phyloP scores from a whole-genome alignment of 192 early-diverging fungal species.

The Lunasporangiospora selenospora region DNA sequence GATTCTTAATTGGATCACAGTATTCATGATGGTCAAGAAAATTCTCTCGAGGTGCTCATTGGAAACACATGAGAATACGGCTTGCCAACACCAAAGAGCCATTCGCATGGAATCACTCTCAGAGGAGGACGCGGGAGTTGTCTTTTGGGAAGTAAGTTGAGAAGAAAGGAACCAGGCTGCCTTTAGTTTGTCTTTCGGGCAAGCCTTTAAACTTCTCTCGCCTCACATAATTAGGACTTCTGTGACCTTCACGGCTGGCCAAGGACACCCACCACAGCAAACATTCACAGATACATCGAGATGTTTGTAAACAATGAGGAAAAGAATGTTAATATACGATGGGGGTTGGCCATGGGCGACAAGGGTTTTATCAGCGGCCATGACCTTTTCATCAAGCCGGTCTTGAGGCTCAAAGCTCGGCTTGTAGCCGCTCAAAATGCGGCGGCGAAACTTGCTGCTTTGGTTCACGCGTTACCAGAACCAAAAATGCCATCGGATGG shows the following conservation, averaged over 20 bases:
- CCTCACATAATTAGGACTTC: no score
- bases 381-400: not conserved
- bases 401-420: not conserved
- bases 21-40: conserved; percentile 4
- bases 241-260: conserved; percentile 1
- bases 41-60: no score
- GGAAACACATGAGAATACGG: conserved; percentile 1
- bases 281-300: not conserved
- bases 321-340: not conserved
- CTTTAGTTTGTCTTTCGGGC: no score
- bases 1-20: not conserved
- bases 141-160: conserved; percentile 8
- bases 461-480: conserved; percentile 2
- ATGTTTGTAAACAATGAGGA: not conserved
- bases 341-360: not conserved
- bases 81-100: not conserved
- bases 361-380: not conserved
- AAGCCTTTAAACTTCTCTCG: no score
- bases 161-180: not conserved
- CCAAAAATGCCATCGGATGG: not conserved
- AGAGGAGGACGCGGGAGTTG: conserved; percentile 4
- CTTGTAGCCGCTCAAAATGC: not conserved
- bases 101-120: conserved; percentile 10
- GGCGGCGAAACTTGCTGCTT: no score
- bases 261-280: not conserved